Base-by-base conservation (phyloP, 139 green algal genomes). In the Medakamo hakoo region DNA sequence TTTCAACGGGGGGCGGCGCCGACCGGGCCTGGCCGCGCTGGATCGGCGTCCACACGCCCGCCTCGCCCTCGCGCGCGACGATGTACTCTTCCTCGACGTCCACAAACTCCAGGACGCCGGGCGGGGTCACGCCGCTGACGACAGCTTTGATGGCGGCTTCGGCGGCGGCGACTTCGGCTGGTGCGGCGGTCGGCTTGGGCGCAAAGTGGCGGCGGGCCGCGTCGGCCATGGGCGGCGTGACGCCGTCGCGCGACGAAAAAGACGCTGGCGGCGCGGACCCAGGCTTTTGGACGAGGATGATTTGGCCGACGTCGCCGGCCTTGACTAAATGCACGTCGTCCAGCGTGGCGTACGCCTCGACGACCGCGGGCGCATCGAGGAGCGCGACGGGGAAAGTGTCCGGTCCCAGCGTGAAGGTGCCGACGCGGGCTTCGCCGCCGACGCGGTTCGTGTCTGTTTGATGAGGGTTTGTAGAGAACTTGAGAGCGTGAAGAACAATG, bases 251-350 rank as follows among this genome's bases (percentile, higher is more conserved):
- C 24, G 31, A 68, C 62, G 85, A n/a, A n/a, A n/a, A n/a, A n/a
- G n/a, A n/a, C n/a, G 62, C 23, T 27, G 59, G 55, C 52, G 40
- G 40, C 40, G 40, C 9, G 9, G 40, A 9, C 40, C 40, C 40
- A 9, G 40, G 40, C 27, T 40, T 18, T 1, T 63, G 67, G 31
- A 82, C 71, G 55, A 80, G 63, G 56, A 81, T 64, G 48, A 82
- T 60, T 71, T 73, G 83, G 0, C 82, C 84, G 22, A 95, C 70
- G 62, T 95, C 82, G n/a, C 65, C 73, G 5, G 72, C 78, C 60
- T 95, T 95, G 27, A 95, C 81, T 26, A 91, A 75, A 71, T 92
- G 80, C 22, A 75, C 72, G 55, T 93, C 84, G 66, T 93, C 82
- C 26, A 86, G 78, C 20, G 85, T 93, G 67, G 91, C 93, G 76